Base-by-base conservation (phyloP, 2,329 filamentous ascomycete species). In the Aspergillus ochraceoroseus region DNA sequence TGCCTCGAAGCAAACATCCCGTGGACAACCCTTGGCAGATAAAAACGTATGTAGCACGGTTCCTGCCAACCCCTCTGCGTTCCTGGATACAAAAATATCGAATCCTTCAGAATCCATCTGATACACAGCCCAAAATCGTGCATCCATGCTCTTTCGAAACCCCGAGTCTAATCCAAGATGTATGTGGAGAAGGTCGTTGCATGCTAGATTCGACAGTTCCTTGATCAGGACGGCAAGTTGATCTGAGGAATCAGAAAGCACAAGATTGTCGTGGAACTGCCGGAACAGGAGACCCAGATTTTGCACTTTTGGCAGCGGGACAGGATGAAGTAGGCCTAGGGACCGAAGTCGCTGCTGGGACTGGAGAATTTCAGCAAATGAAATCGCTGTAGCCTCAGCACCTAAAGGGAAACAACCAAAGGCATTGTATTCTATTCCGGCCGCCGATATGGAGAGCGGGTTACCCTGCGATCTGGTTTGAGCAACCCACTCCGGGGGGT, bases 361-460 rank as follows among this genome's bases (percentile, higher is more conserved):
- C 29, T 66, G 57, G 20, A 71, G 57, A 15, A 74, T 57, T 28
- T 71, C 66, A 2, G 64, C 58, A 39, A 73, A 74, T 4, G 67
- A 63, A 20, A 64, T 53, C 8, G 57, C 44, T 1, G 66, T 57
- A 4, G 63, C 57, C 23, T 71, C 63, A 2, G 69, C 62, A 2
- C 71, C 70, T 1, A 74, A 49, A 14, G 70, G 70, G 39, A 72
- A 73, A 42, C 71, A 73, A 12, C 70, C 70, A 19, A 71, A 54
- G 9, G 56, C 47, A 23, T 60, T 63, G 40, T 64, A 68, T 8
- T 61, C 58, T n/a, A 57, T 44, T 2, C 67, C 67, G 5, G 50
- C 46, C 32, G 57, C 51, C 2, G 68, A 67, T 9, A 61, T 51
- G 1, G 65, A 69, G 15, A 68, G 50, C 7, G 65, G 64, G 44